phyloP scores from a whole-genome alignment of 805 yeast species.

The Saccharomycopsis javanensis region DNA sequence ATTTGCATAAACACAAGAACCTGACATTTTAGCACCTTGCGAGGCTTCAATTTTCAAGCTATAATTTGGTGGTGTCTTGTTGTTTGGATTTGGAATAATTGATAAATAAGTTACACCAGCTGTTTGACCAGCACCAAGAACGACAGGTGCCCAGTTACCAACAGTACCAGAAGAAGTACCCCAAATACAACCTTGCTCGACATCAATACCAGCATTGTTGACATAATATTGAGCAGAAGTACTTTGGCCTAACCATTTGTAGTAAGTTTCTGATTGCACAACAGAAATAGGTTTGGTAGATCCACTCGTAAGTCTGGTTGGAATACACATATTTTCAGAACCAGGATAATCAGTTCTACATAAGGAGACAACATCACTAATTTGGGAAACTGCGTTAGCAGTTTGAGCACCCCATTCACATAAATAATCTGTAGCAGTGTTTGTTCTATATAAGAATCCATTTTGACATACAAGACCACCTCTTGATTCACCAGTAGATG shows the following conservation, averaged over 20 bases:
- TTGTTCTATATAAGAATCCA: conserved; percentile 57
- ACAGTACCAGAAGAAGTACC: conserved; percentile 64
- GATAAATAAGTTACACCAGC: conserved; percentile 72
- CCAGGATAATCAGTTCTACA: conserved; percentile 99
- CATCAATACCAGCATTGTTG: conserved; percentile 88
- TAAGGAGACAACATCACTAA: conserved; percentile 62
- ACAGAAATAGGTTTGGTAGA: conserved; percentile 56
- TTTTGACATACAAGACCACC: conserved; percentile 60
- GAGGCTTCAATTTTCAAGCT: conserved; percentile 71
- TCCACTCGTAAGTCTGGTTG: conserved; percentile 74
- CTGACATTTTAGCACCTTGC: conserved; percentile 48
- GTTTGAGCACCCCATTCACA: conserved; percentile 66
- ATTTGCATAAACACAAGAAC: conserved; percentile 70
- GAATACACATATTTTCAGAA: conserved; percentile 95
- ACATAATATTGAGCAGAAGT: conserved; percentile 97
- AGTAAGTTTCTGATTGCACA: conserved; percentile 70
- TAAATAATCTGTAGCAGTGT: conserved; percentile 39
- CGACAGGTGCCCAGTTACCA: conserved; percentile 98
- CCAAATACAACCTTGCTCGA: conserved; percentile 92
- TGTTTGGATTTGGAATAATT: conserved; percentile 92
- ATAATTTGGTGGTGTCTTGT: conserved; percentile 55
- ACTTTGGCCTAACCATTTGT: conserved; percentile 65
- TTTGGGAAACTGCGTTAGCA: conserved; percentile 58
- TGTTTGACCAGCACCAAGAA: conserved; percentile 84
- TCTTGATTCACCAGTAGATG: conserved; percentile 55